A percentile compares a stretch with the other conserved stretches of the same genome.
Conservation (phyloP, 116 monocot species). For the Phalaenopsis hybrid region DNA sequence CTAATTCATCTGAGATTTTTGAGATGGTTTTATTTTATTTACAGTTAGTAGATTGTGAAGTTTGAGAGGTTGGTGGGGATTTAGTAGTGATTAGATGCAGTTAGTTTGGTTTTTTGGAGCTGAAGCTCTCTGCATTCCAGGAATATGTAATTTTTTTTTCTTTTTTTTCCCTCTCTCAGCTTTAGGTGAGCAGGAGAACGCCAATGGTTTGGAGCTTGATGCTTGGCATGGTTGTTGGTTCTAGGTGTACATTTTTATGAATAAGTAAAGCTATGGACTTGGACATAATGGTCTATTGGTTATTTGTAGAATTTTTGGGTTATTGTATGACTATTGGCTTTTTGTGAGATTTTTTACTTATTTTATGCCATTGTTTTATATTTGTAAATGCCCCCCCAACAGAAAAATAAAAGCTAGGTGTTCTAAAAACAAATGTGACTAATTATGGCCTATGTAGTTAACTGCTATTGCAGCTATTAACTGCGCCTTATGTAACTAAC, state of each 20-base stretch:
- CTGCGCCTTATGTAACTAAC: no score
- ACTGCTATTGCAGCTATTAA: no score
- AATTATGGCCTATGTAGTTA: no score
- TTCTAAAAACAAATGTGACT: no score
- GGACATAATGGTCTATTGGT: no score
- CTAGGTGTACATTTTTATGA: not conserved
- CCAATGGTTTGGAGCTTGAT: not conserved
- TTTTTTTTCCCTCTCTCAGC: not conserved
- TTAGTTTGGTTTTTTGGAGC: not conserved
- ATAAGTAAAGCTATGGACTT: not conserved
- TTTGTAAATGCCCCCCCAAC: no score
- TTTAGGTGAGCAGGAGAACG: not conserved
- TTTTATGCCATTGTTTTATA: no score
- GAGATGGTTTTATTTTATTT: not conserved
- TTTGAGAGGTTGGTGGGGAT: not conserved
- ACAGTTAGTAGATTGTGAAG: constrained; percentile 4
- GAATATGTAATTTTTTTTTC: not conserved
- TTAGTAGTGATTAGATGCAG: not conserved
- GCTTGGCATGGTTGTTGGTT: not conserved
- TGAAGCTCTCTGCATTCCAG: not conserved
- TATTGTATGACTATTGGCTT: no score
- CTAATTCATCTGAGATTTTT: not conserved
- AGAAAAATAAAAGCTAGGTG: no score
- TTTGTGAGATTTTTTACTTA: no score
- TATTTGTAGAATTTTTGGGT: not conserved